Base-by-base conservation (phyloP, 768 basidiomycete species). In the Crepidotus variabilis region DNA sequence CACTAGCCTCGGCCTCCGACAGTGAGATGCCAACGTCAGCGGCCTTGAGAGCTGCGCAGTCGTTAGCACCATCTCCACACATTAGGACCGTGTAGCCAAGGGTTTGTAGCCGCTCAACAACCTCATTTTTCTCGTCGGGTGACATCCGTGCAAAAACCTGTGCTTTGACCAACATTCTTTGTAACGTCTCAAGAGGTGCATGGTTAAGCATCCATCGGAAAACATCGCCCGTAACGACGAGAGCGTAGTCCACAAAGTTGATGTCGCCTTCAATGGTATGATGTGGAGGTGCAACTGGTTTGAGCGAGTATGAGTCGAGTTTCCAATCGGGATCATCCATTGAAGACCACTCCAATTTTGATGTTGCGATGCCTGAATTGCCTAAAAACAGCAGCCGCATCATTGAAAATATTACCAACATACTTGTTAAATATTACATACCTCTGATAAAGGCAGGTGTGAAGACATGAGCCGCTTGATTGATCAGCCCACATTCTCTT, bases 61-160 rank as follows among this genome's bases (percentile, higher is more conserved):
- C 97, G 67, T 99, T 99, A 1, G 97, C 97, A 43, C 97, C 97
- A 66, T 99, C 97, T 33, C 97, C 97, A 63, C 97, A 98, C 88
- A 98, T 98, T 9, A 96, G 81, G 13, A 98, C 97, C 0, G 90
- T 96, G 68, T 98, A 99, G 9, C 96, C 97, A 21, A 99, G 80
- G 1, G 82, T 78, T 64, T 98, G 97, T 10, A 99, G 77, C 1
- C 96, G 84, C 70, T 98, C 96, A 16, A 99, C 92, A 16, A 98
- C 85, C 69, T 99, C 97, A 62, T 98, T 96, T 74, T 99, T 99
- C 77, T 98, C 97, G 67, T 98, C 97, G 0, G 97, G 97, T 8
- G 97, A 99, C 97, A 99, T 98, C 21, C 97, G 85, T 8, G 97
- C 95, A 69, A 94, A 99, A 47, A 98, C 87, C 68, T 97, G 92